Evolutionary conservation across 2,329 filamentous ascomycete genomes (phyloP), one percentile per base, ranked within the genome.

Genomic region (Aspergillus sp.): DNA sequence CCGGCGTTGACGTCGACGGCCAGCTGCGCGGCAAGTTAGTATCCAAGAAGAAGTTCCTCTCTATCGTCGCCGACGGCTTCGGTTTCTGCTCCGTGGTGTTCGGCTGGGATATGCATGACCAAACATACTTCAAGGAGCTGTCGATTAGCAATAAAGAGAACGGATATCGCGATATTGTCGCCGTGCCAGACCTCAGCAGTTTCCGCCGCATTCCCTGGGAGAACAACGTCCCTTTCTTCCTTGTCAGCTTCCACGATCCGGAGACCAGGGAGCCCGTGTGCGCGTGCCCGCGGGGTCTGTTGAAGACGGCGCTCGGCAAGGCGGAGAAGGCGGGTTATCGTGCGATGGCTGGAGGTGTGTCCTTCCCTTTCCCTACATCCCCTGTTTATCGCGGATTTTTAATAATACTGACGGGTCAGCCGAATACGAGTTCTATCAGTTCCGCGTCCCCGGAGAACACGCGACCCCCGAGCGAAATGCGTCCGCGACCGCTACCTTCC

Each of bases 61-160:
- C 90, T 31, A 85, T 96, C 55, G 89, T 88, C n/a, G 77, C 85
- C 47, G 84, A 87, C 49, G 93, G 92, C 54, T 96, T 96, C 69
- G 93, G 92, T 56, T 96, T 96, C 82, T 96, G 93, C 81, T 95
- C 90, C 20, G 92, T 96, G 66, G 87, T 96, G 65, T 96, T 96
- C 70, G 92, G 93, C 73, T 96, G 93, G 93, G 92, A 97, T 77
- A 96, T 96, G 91, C 92, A 97, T 77, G 93, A 97, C 72, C 84
- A 87, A 80, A 96, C 91, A 11, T 97, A 96, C 76, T 88, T 91
- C 74, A 87, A 84, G 68, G 92, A 96, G 78, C 85, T 96, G 64
- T 85, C 85, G 70, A 89, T 96, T 75, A 95, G 91, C 78, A 96
- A 96, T 78, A 90, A 90, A 67, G 88, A 91, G 70, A 96, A 96